Conservation (phyloP, 2,329 filamentous ascomycete species). For the Calonectria pseudoreteaudii region DNA sequence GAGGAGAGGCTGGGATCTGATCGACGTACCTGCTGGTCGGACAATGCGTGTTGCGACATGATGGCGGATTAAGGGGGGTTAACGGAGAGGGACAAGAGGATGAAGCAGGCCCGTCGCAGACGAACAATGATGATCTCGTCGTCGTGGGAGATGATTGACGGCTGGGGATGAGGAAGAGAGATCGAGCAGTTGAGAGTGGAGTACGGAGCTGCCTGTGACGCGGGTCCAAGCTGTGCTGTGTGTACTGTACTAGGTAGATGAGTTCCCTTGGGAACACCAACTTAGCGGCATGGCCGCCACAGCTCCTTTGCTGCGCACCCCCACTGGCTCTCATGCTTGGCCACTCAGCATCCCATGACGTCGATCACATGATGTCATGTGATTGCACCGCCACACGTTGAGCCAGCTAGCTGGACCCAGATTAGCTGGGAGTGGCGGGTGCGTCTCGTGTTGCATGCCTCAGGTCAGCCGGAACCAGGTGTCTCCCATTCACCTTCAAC, state of each 20-base stretch:
- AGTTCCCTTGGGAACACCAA: constrained; percentile 21
- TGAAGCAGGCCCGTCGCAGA: constrained; percentile 12
- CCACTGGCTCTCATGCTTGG: constrained; percentile 14
- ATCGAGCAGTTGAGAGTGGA: constrained; percentile 32
- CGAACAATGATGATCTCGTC: constrained; percentile 38
- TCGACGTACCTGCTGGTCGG: constrained; percentile 88
- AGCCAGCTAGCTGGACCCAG: constrained; percentile 9
- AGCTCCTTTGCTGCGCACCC: constrained; percentile 19
- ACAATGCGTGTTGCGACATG: constrained; percentile 97
- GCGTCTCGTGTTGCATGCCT: constrained; percentile 41
- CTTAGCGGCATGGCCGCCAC: constrained; percentile 37
- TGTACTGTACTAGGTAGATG: neutral
- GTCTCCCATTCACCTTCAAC: constrained; percentile 31
- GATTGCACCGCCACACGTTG: constrained; percentile 46
- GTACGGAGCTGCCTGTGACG: constrained; percentile 45
- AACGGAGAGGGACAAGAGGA: neutral
- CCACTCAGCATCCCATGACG: constrained; percentile 33
- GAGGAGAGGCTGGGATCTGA: constrained; percentile 31
- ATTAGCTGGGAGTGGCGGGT: constrained; percentile 27
- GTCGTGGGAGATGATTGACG: constrained; percentile 21
- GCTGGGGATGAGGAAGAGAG: constrained; percentile 32
- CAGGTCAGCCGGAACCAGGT: constrained; percentile 40
- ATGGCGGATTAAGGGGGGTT: constrained; percentile 52
- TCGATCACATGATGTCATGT: constrained; percentile 43
- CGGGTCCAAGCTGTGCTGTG: constrained; percentile 33